phyloP scores from a whole-genome alignment of 768 basidiomycete species.

The Termitomyces sp. region DNA sequence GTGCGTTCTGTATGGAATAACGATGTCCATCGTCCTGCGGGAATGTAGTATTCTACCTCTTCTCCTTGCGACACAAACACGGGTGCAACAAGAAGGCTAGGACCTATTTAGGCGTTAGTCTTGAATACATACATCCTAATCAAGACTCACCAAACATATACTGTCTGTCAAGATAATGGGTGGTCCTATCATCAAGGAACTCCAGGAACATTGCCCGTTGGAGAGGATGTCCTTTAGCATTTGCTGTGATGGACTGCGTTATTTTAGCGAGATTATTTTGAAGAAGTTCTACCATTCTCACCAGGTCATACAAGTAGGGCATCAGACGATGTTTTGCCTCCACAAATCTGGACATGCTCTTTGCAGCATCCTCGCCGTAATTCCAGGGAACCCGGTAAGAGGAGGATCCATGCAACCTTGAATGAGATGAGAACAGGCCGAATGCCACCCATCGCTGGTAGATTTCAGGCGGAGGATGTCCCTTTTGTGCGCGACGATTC shows the following conservation, averaged over 20 bases:
- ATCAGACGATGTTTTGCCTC: conserved; percentile 67
- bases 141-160: conserved; percentile 43
- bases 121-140: neutral
- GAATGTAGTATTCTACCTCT: conserved; percentile 58
- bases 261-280: conserved; percentile 2
- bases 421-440: conserved; percentile 74
- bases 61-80: conserved; percentile 54
- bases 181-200: conserved; percentile 55
- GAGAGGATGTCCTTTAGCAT: conserved; percentile 50
- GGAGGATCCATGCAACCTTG: conserved; percentile 67
- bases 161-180: conserved; percentile 58
- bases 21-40: conserved; percentile 58
- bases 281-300: conserved; percentile 21
- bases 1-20: conserved; percentile 53
- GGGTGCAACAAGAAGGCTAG: conserved; percentile 58
- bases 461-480: conserved; percentile 63
- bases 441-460: conserved; percentile 79
- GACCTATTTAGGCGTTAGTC: conserved; percentile 31
- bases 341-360: conserved; percentile 58
- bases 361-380: conserved; percentile 68
- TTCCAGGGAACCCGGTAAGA: conserved; percentile 80
- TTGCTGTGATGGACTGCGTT: conserved; percentile 48
- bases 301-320: conserved; percentile 66
- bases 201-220: conserved; percentile 68
- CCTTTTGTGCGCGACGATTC: conserved; percentile 30